Evolutionary conservation across 192 early-diverging fungal genomes (phyloP), one percentile per base, ranked within the genome.

Genomic region (Coemansia sp.): DNA sequence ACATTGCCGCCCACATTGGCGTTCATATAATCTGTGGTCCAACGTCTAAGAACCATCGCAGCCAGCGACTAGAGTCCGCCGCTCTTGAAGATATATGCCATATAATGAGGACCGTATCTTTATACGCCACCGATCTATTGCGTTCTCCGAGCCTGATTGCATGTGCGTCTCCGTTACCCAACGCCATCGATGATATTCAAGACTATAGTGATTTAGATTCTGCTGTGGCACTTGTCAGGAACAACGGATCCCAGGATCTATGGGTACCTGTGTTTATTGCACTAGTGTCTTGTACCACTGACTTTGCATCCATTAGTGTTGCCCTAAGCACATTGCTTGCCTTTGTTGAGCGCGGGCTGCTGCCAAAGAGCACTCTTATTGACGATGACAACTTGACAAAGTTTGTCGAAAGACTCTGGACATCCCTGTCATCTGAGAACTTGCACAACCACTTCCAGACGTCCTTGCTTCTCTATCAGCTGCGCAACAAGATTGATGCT

Each of bases 401-500:
- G 49, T 57, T 84, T 62, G 72, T 78, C 39, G 56, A 66, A 42
- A 70, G 83, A 63, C 73, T 90, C 7, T 97, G 95, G 95, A 63
- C 63, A 6, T 89, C 86, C 52, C 72, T 97, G 18, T 71, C 76
- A 9, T 82, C 91, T 4, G 79, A 84, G 16, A 73, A 78, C 13
- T 67, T 83, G 42, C 58, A 84, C 0, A 69, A 87, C 41, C 92
- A 95, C 61, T 66, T 84, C 12, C 84, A 88, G 8, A 85, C 85
- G 0, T 85, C 89, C 0, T 80, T 92, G 41, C 75, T 95, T 1
- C 71, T 95, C 26, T 93, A 87, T 85, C 63, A 81, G 54, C 73
- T 95, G 51, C 76, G 73, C 37, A 37, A 18, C 58, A 52, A 65
- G 61, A 54, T 68, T 9, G 76, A 71, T 43, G 66, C 68, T 1